Conservation (phyloP, 2,329 filamentous ascomycete genomes). For the Fonsecaea monophora region DNA sequence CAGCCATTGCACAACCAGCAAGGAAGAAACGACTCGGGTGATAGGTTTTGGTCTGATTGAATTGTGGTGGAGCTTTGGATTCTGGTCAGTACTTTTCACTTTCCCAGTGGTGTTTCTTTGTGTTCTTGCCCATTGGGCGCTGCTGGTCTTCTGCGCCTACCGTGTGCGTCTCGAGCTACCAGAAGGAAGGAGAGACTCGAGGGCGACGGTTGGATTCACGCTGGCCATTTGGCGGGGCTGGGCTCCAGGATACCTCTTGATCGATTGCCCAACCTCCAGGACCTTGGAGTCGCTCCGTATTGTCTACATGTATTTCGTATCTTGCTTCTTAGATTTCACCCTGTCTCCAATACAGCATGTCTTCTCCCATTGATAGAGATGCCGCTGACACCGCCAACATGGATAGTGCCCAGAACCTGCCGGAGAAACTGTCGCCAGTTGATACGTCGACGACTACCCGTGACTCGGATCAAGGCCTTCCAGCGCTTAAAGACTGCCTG, state of each 20-base stretch:
- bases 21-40: conserved; percentile 1
- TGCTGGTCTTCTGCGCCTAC: conserved; percentile 8
- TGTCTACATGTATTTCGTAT: conserved; percentile 9
- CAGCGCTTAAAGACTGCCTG: conserved; percentile 26
- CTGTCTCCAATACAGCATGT: conserved; percentile 2
- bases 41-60: neutral
- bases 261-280: conserved; percentile 3
- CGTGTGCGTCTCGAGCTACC: conserved; percentile 11
- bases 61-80: neutral
- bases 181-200: conserved; percentile 8
- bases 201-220: neutral
- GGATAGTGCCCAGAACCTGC: conserved; percentile 13
- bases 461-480: conserved; percentile 14
- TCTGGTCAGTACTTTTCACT: conserved; percentile 23
- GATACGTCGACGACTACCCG: neutral
- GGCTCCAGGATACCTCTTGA: neutral
- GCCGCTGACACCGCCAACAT: conserved; percentile 13
- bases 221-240: neutral
- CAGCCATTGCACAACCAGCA: conserved; percentile 4
- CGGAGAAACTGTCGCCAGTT: neutral
- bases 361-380: conserved; percentile 5
- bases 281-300: conserved; percentile 1
- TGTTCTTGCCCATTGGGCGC: neutral
- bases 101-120: conserved; percentile 1
- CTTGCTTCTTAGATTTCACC: neutral